Conservation (phyloP, 23 red algal species). For the Pyropia haitanensis region DNA sequence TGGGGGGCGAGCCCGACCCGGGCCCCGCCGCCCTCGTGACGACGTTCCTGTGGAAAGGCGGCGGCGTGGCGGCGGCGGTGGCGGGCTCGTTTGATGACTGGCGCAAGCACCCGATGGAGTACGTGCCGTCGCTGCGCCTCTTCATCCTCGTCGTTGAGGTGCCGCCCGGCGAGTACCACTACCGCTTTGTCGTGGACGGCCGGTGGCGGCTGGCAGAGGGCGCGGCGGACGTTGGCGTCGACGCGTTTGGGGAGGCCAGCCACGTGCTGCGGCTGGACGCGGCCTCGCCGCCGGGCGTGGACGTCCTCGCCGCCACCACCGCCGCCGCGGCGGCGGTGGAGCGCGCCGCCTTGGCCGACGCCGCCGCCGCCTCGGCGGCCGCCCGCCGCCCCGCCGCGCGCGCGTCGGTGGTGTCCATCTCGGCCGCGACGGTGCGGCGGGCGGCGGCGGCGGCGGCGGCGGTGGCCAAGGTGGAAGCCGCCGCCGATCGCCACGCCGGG, state of each 20-base stretch:
- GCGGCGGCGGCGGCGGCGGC: no score
- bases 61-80: constrained; percentile 21
- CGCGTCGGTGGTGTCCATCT: no score
- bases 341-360: no score
- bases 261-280: constrained; percentile 22
- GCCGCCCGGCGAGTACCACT: constrained; percentile 42
- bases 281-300: neutral
- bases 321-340: no score
- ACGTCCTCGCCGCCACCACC: no score
- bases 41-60: constrained; percentile 50
- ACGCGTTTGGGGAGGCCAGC: constrained; percentile 47
- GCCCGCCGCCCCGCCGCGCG: no score
- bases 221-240: constrained; percentile 30
- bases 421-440: no score
- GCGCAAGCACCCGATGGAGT: constrained; percentile 58
- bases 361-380: no score
- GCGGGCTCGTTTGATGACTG: constrained; percentile 59
- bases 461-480: no score
- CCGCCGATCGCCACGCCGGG: no score
- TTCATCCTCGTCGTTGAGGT: constrained; percentile 54
- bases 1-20: no score
- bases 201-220: constrained; percentile 49
- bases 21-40: constrained; percentile 12
- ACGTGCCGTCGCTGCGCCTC: constrained; percentile 26
- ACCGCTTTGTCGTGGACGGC: constrained; percentile 68